Percentiles rank a stretch among this genome's conserved stretches.
These are phyloP conservation scores for Suhomyces maxii DNA, from an alignment of 1,139 yeast species.

Conservation along the genomic window DNA sequence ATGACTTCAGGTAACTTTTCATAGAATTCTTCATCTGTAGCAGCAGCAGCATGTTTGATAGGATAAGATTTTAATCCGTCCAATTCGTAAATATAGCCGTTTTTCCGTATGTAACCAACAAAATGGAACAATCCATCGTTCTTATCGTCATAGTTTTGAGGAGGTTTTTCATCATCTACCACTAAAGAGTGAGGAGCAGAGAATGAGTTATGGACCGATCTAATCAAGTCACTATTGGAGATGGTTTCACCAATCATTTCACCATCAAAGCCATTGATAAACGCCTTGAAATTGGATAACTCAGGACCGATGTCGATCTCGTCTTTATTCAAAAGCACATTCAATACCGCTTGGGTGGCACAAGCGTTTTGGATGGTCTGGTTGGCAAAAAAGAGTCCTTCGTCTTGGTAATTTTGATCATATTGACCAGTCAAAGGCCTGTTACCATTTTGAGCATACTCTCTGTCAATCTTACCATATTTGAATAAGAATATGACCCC, in stretches of 20 bases:
- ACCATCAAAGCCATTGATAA: slow-evolving; percentile 57
- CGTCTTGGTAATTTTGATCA: slow-evolving; percentile 37
- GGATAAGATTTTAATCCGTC: slow-evolving; percentile 68
- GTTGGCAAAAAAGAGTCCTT: slow-evolving; percentile 57
- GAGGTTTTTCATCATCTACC: slow-evolving; percentile 41
- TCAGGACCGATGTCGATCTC: slow-evolving; percentile 51
- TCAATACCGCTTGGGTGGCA: slow-evolving; percentile 76
- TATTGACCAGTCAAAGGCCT: slow-evolving; percentile 47
- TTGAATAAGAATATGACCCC: slow-evolving; percentile 69
- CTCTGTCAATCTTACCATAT: slow-evolving; percentile 46
- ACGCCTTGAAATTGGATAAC: slow-evolving; percentile 48
- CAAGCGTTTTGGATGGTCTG: slow-evolving; percentile 73
- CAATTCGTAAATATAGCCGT: slow-evolving; percentile 58
- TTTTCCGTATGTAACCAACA: slow-evolving; percentile 51
- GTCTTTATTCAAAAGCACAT: slow-evolving; percentile 48
- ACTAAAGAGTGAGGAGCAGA: slow-evolving; percentile 53
- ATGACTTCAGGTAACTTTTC: slow-evolving; percentile 46
- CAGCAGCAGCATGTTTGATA: slow-evolving; percentile 51
- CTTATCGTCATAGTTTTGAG: slow-evolving; percentile 35
- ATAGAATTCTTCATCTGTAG: slow-evolving; percentile 41
- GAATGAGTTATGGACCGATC: slow-evolving; percentile 65
- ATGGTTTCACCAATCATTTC: slow-evolving; percentile 64
- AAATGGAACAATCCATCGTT: slow-evolving; percentile 64
- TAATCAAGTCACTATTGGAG: slow-evolving; percentile 59
- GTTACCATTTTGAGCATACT: slow-evolving; percentile 26